Evolutionary conservation across 257 asterid genomes (phyloP), one percentile per base, ranked within the genome.

Genomic region (Hygrophila difformis): DNA sequence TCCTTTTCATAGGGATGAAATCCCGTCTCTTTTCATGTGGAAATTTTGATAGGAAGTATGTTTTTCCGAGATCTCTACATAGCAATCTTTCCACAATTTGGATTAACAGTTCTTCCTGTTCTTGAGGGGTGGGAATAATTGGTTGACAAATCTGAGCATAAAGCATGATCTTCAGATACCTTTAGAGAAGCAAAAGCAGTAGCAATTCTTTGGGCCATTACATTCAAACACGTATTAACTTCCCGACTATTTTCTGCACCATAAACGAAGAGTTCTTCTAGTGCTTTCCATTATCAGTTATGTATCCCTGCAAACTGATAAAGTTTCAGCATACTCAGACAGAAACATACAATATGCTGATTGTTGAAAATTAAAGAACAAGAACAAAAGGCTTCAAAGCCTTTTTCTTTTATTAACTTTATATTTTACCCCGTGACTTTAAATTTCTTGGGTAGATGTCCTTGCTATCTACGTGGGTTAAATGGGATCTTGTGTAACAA

Each of bases 181-280:
- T 91, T 91, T 55, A 91, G 45, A 18, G 99, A 91, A 57, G 99
- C 99, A 76, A 91, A 91, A 57, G 80, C 94, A 14, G 97, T 91
- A 59, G 97, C 84, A 46, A 91, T 70, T 68, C 99, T 68, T 24
- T 65, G 33, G 65, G 89, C 96, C 93, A 91, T 86, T 53, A 55
- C 66, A 64, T 72, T 80, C 75, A 91, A 72, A 67, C 89, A 76
- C 7, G 61, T 57, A 13, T 86, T 87, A 36, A 68, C 72, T 62
- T 28, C 70, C 54, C 70, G 89, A 49, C 78, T 57, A 52, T 60
- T 86, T 48, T 45, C 76, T 44, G 82, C 86, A 74, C 45, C 50
- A 31, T 85, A 86, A 49, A 93, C 93, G 59, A 61, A 91, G 42
- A 91, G 91, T 40, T 86, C 99, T 69, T 71, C 72, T 50, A 91